Evolutionary conservation across 2,329 filamentous ascomycete species (phyloP), one percentile per base, ranked within the genome.

Genomic region (Hypoxylon sp.): DNA sequence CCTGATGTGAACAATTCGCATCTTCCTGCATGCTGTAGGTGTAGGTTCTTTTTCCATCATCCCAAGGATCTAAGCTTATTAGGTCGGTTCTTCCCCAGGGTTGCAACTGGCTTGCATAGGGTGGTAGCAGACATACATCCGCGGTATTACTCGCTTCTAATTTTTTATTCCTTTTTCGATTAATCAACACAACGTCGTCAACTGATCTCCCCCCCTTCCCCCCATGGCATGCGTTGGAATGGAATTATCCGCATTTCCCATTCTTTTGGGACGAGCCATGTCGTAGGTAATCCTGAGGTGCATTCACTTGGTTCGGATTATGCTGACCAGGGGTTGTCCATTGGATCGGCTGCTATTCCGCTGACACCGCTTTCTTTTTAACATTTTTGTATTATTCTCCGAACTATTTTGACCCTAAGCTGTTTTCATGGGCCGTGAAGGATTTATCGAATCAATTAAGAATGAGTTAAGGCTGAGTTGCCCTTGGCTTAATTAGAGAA

Each of bases 261-360:
- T 55, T 43, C 34, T 55, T 57, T 47, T 59, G 58, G 58, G 55
- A 54, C 55, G 40, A 45, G 44, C 16, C 47, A 55, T 60, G 54
- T 53, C 57, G 54, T 57, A n/a, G n/a, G n/a, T n/a, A 52, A 51
- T 57, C 49, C 49, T 29, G 47, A 43, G 15, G 40, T 21, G 42
- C 26, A 31, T 35, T 44, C 36, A 51, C 46, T 49, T 50, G 30
- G 23, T 34, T 47, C 38, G 35, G 20, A 41, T 44, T 48, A 27
- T 41, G 27, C 20, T 32, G 53, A 51, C 51, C 30, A 12, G 52
- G 31, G n/a, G n/a, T n/a, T 52, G 50, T 45, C 48, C 45, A 61
- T 61, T 61, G 59, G 59, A 42, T 59, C 59, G 59, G 55, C 42
- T 57, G 26, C 20, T 13, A 34, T 55, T 55, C 59, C 59, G 55